phyloP scores from a whole-genome alignment of 2,329 filamentous ascomycete genomes.

The Colletotrichum cordylinicola region DNA sequence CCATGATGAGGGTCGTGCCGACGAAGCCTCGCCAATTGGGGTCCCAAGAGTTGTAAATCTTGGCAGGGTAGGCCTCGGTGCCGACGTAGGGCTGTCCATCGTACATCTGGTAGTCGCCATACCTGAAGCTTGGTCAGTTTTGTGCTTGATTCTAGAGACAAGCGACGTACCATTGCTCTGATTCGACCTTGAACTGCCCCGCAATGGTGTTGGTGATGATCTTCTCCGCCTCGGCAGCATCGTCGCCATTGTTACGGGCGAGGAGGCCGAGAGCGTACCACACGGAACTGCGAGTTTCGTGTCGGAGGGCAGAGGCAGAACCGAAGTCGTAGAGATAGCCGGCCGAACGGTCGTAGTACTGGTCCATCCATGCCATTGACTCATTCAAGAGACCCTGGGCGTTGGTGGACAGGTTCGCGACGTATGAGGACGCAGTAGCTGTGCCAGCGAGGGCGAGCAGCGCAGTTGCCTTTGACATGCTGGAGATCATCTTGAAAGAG shows the following conservation, averaged over 20 bases:
- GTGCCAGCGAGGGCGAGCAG: conserved; percentile 7
- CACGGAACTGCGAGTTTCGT: conserved; percentile 61
- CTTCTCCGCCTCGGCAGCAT: conserved; percentile 54
- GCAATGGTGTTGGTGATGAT: conserved; percentile 60
- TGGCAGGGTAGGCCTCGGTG: conserved; percentile 51
- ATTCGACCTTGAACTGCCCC: conserved; percentile 56
- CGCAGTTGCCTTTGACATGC: conserved; percentile 5
- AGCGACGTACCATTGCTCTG: conserved; percentile 38
- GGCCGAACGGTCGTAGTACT: conserved; percentile 55
- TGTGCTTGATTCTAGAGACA: no score
- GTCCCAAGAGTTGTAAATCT: conserved; percentile 64
- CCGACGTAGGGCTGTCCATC: conserved; percentile 65
- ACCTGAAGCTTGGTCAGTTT: conserved; percentile 29
- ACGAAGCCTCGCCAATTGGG: conserved; percentile 71
- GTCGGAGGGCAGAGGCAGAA: conserved; percentile 49
- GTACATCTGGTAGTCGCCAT: conserved; percentile 57
- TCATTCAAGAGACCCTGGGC: conserved; percentile 48
- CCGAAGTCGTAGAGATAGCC: conserved; percentile 60
- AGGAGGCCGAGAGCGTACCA: conserved; percentile 67
- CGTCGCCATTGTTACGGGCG: conserved; percentile 56
- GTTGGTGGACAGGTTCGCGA: conserved; percentile 27
- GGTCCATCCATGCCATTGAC: conserved; percentile 62
- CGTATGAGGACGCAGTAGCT: conserved; percentile 19
- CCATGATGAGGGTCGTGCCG: conserved; percentile 62
- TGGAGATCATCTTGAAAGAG: not conserved